Base-by-base conservation (phyloP, 257 asterid genomes). In the Solanum clarkiae region DNA sequence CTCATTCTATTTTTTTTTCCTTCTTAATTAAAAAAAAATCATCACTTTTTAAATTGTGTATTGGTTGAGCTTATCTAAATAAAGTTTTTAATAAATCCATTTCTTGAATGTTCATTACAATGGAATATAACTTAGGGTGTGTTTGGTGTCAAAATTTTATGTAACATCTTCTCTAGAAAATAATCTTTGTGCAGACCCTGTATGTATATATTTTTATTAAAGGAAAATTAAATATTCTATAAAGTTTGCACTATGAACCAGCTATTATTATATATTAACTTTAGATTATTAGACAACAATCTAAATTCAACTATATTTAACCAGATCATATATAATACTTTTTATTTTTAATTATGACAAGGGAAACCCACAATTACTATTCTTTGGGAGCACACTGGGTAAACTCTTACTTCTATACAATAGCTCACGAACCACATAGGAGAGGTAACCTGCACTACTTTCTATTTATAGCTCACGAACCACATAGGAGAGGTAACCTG, bases 21-120 rank as follows among this genome's bases (percentile, higher is more conserved):
- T 20, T 18, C 2, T 72, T n/a, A 60, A 26, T 44, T 0, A 13
- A 49, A 51, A 20, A 51, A 51, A 20, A 26, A 16, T 1, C 10
- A 53, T 79, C 18, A 79, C 66, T 79, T 79, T 45, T 79, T 79
- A 51, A 79, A 53, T 79, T 49, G 16, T 53, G 12, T 53, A 79
- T 53, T 29, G 13, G 7, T 79, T 79, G 40, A 53, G 82, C 63
- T 79, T 79, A 79, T 79, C 83, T 79, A 29, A 53, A 16, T 11
- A 9, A 1, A 29, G 4, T 29, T 77, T 45, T 44, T 56, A 17
- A 7, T 0, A 24, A 77, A 77, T 51, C 53, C 26, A 79, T 79
- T 53, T 29, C 49, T 79, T 79, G 11, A 79, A 10, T 16, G 83
- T 53, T 44, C 66, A 53, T 17, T 79, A 51, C 51, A 53, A 53